Percentiles rank a stretch among this genome's conserved stretches.
Conservation (phyloP, 768 basidiomycete genomes). For the Tricholomella constricta region DNA sequence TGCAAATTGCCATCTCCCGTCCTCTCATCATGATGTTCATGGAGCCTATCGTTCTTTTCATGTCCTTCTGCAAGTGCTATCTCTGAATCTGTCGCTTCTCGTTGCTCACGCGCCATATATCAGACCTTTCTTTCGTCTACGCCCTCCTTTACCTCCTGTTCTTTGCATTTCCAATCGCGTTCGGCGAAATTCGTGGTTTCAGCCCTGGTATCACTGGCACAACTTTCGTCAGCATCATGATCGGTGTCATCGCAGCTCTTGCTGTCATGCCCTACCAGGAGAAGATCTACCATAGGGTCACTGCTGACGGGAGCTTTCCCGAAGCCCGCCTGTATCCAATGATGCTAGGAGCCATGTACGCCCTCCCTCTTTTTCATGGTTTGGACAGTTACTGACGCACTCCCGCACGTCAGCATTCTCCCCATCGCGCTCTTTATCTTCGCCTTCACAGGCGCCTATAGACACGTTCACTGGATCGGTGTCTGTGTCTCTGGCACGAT, state of each 20-base stretch:
- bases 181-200: constrained; percentile 41
- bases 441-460: constrained; percentile 45
- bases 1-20: not conserved
- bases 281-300: constrained; percentile 30
- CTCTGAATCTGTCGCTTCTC: constrained; percentile 23
- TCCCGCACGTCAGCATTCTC: constrained; percentile 28
- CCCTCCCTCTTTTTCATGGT: not conserved
- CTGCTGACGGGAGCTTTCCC: constrained; percentile 38
- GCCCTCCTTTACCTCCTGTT: constrained; percentile 44
- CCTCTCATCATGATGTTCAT: constrained; percentile 10
- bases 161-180: constrained; percentile 47
- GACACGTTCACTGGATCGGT: constrained; percentile 39
- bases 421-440: constrained; percentile 45
- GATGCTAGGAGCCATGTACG: constrained; percentile 42
- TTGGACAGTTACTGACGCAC: not conserved
- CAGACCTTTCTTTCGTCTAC: constrained; percentile 47
- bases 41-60: constrained; percentile 9
- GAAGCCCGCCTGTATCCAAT: constrained; percentile 46
- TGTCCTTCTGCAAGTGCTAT: constrained; percentile 5
- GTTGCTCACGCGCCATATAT: not conserved
- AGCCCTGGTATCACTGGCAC: constrained; percentile 41
- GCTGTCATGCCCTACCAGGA: constrained; percentile 36
- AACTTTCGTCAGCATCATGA: constrained; percentile 46
- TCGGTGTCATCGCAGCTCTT: constrained; percentile 37
- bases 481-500: constrained; percentile 36